phyloP scores from a whole-genome alignment of 31 red algal species.

The Porphyra umbilicalis region DNA sequence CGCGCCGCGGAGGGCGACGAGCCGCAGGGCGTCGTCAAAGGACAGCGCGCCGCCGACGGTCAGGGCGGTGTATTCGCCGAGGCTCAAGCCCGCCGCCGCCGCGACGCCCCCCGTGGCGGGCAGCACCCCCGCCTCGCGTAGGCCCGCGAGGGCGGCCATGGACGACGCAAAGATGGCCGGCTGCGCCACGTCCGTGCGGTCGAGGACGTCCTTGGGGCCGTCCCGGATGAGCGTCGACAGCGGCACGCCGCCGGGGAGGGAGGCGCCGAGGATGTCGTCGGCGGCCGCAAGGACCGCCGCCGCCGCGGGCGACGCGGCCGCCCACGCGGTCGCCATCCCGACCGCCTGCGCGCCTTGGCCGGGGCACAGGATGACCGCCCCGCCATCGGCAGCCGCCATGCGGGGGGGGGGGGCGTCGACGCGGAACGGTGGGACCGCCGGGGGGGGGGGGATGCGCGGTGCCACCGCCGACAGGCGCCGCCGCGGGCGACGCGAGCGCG shows the following conservation, averaged over 20 bases:
- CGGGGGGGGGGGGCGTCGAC: neutral
- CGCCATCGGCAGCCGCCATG: neutral
- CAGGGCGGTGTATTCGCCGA: conserved; percentile 83
- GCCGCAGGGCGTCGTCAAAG: conserved; percentile 69
- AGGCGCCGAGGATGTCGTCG: conserved; percentile 28
- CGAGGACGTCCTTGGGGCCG: conserved; percentile 29
- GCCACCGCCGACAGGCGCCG: no score
- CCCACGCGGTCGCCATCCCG: conserved; percentile 54
- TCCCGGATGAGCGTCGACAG: conserved; percentile 43
- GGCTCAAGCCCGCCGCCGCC: conserved; percentile 69
- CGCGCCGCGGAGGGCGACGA: conserved; percentile 65
- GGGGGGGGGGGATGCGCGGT: neutral
- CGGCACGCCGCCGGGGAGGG: conserved; percentile 9
- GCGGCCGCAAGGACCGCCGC: conserved; percentile 27
- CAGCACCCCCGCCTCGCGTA: conserved; percentile 8
- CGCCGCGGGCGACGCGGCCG: conserved; percentile 23
- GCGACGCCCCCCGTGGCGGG: neutral
- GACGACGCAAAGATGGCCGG: conserved; percentile 89
- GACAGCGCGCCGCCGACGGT: conserved; percentile 55
- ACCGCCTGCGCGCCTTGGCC: conserved; percentile 88
- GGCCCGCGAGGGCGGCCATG: conserved; percentile 42
- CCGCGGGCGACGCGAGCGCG: neutral
- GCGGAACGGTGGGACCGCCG: neutral
- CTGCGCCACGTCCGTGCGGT: conserved; percentile 82
- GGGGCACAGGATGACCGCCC: conserved; percentile 60